Evolutionary conservation across 2,329 filamentous ascomycete genomes (phyloP).

Genomic region (Dendrostoma leiphaemia): DNA sequence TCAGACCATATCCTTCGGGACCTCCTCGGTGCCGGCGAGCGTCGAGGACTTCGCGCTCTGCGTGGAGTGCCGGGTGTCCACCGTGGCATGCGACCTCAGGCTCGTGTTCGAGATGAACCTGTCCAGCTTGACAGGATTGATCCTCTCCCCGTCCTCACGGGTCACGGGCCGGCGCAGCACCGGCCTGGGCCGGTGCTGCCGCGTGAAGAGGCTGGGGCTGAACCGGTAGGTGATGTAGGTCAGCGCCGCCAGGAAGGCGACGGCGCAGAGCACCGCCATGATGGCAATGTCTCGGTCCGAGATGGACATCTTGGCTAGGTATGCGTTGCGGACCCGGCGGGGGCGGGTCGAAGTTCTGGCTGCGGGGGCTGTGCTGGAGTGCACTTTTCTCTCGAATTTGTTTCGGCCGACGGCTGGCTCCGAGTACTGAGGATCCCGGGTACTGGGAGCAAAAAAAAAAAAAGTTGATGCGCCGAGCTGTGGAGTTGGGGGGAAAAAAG

Average conservation of each 20-base stretch:
- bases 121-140: not conserved
- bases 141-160: not conserved
- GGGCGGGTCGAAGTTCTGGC: not conserved
- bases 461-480: no score
- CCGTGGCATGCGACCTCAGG: not conserved
- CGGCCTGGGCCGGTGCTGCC: not conserved
- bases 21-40: not conserved
- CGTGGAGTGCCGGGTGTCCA: not conserved
- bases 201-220: not conserved
- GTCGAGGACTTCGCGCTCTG: not conserved
- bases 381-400: no score
- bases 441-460: no score
- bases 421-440: no score
- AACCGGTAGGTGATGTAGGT: not conserved
- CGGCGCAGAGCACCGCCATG: not conserved
- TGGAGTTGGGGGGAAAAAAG: no score
- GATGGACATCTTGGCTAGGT: not conserved
- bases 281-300: not conserved
- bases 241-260: not conserved
- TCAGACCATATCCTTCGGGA: not conserved
- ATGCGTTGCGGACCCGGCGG: not conserved
- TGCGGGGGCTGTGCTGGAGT: no score
- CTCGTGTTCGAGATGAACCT: constrained; percentile 1
- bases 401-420: no score
- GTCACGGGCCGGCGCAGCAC: not conserved